Evolutionary conservation across 2,329 filamentous ascomycete species (phyloP).

Genomic region (Lachnellula suecica): DNA sequence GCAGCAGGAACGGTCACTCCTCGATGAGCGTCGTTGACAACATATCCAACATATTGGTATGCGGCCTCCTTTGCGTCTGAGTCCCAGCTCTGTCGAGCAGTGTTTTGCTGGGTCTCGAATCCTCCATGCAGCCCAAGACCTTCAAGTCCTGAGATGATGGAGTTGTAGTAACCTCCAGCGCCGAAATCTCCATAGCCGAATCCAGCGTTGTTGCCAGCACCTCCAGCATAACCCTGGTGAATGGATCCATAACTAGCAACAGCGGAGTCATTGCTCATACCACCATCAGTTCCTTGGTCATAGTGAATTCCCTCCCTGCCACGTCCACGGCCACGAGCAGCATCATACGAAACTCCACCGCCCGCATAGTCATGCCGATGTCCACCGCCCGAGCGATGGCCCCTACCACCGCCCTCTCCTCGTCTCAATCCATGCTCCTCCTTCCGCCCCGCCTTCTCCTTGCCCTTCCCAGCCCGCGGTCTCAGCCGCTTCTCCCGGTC

Average conservation of each 20-base stretch:
- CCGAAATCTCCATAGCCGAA: not conserved
- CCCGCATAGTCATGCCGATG: not conserved
- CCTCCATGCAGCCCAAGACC: not conserved
- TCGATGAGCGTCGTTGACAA: slow-evolving; percentile 5
- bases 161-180: not conserved
- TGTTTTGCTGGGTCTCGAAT: not conserved
- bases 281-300: not conserved
- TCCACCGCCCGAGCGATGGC: not conserved
- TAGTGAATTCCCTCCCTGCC: not conserved
- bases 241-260: not conserved
- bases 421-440: slow-evolving; percentile 1
- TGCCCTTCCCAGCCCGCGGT: slow-evolving; percentile 4
- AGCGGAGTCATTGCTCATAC: not conserved
- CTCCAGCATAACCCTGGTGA: not conserved
- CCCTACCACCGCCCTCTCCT: not conserved
- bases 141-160: not conserved
- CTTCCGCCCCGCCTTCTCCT: slow-evolving; percentile 9
- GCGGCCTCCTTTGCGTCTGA: slow-evolving; percentile 3
- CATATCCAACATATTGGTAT: slow-evolving; percentile 17
- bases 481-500: slow-evolving; percentile 18
- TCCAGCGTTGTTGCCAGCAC: not conserved
- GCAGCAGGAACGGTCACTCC: not conserved
- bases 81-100: not conserved
- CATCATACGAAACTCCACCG: not conserved
- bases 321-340: not conserved